Base-by-base conservation (phyloP, 768 basidiomycete species). In the Lactarius hengduanensis region DNA sequence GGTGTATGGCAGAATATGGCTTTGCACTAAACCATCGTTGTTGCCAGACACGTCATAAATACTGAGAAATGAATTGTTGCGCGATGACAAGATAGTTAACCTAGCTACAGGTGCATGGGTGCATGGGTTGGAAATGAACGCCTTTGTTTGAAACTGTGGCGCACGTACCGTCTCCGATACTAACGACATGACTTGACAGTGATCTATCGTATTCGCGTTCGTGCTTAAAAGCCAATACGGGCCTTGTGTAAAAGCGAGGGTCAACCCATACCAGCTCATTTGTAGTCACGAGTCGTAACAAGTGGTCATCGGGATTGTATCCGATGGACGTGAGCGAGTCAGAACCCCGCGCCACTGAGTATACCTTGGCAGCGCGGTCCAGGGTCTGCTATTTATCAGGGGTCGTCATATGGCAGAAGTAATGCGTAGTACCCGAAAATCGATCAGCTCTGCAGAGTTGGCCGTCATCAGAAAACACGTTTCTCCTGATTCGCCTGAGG, bases 261-360 rank as follows among this genome's bases (percentile, higher is more conserved):
- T 94, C 91, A 34, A 93, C 73, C 91, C 91, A 93, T 16, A 87
- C 69, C 20, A 92, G 71, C 55, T 88, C 80, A 1, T 77, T 78
- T 1, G 89, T 92, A 1, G 90, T 85, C 36, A 80, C 82, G 3
- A 90, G 69, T 3, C 83, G 81, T 38, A 87, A 71, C 45, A 87
- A 73, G 56, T 81, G 72, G 65, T 84, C 80, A 5, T 75, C 71
- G 7, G 68, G 69, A 18, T 77, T 72, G 65, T 80, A 75, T 68
- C 86, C 85, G 41, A 87, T 76, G 30, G 81, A 84, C 1, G 88
- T 89, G 20, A 91, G 38, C 4, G 15, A 40, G 58, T 83, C 78
- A 32, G 74, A 73, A 2, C 75, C 68, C 40, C 68, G 73, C 10
- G 74, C 60, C 34, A 80, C 69, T 15, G 75, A 72, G 67, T 82